Percentiles rank a stretch among this genome's conserved stretches.
Conservation (phyloP, 129 eudicot genomes). For the Apium graveolens region DNA sequence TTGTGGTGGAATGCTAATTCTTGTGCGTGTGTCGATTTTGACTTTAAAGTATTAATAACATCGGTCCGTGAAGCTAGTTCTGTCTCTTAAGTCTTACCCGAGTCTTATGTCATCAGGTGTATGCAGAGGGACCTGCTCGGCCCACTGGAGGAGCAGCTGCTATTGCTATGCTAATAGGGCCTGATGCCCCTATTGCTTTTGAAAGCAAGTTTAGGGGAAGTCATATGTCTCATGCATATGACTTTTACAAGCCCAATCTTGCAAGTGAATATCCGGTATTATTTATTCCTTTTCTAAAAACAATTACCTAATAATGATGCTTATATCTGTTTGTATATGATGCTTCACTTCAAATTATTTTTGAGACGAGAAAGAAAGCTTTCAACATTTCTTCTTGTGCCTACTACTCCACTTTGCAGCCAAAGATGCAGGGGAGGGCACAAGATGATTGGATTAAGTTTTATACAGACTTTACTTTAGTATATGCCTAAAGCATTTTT, state of each 20-base stretch:
- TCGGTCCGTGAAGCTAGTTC: neutral
- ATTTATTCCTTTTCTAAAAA: neutral
- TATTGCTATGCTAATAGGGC: conserved; percentile 90
- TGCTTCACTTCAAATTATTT: neutral
- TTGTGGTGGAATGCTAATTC: neutral
- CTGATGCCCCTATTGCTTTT: conserved; percentile 90
- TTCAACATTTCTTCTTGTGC: neutral
- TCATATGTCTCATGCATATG: conserved; percentile 93
- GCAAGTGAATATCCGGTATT: conserved; percentile 98
- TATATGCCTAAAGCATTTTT: neutral
- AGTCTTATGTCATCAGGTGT: conserved; percentile 55
- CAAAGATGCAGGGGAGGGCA: conserved; percentile 7
- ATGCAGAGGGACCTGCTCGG: conserved; percentile 98
- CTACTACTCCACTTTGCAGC: too few relatives aligned
- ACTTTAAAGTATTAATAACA: conserved; percentile 17
- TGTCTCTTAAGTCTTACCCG: too few relatives aligned
- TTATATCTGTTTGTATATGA: neutral
- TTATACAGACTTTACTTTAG: neutral
- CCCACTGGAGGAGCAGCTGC: conserved; percentile 99
- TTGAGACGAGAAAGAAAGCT: neutral
- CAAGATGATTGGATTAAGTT: neutral
- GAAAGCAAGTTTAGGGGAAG: conserved; percentile 97
- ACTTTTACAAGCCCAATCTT: conserved; percentile 92
- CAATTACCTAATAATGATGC: neutral
- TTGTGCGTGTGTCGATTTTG: neutral